These are phyloP conservation scores for Geotrichum armillariae DNA, from an alignment of 1,139 yeast genomes.

Conservation along the genomic window DNA sequence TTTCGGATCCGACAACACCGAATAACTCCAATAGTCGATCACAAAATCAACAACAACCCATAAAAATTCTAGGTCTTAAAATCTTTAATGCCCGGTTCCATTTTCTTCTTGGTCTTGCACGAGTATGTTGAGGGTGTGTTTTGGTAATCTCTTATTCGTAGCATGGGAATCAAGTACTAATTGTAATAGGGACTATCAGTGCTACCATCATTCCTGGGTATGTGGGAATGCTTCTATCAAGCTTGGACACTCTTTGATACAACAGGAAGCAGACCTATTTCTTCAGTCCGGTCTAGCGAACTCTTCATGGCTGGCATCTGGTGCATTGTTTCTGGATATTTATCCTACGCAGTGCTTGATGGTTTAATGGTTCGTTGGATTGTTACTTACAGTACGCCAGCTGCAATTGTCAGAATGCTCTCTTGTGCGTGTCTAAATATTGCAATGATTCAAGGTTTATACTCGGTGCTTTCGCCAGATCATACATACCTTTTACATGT, in stretches of 20 bases:
- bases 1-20: conserved; percentile 24
- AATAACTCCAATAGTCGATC: conserved; percentile 21
- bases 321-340: conserved; percentile 79
- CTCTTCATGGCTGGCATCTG: conserved; percentile 42
- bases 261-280: conserved; percentile 30
- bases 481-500: conserved; percentile 74
- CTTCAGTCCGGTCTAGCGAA: conserved; percentile 41
- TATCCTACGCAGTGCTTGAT: conserved; percentile 81
- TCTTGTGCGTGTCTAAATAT: conserved; percentile 76
- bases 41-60: conserved; percentile 27
- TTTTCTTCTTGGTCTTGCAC: conserved; percentile 50
- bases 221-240: conserved; percentile 53
- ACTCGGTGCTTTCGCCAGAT: conserved; percentile 49
- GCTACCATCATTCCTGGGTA: conserved; percentile 60
- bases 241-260: conserved; percentile 37
- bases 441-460: conserved; percentile 66
- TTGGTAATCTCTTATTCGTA: too few relatives aligned
- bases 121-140: too few relatives aligned
- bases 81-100: conserved; percentile 76
- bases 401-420: conserved; percentile 82
- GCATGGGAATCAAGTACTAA: not conserved
- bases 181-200: conserved; percentile 60
- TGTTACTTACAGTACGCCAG: conserved; percentile 82
- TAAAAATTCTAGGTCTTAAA: conserved; percentile 62
- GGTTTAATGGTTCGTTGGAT: conserved; percentile 92